These are phyloP conservation scores for Triticum dicoccoides DNA, from an alignment of 176 grass and related monocot species.

Conservation along the genomic window DNA sequence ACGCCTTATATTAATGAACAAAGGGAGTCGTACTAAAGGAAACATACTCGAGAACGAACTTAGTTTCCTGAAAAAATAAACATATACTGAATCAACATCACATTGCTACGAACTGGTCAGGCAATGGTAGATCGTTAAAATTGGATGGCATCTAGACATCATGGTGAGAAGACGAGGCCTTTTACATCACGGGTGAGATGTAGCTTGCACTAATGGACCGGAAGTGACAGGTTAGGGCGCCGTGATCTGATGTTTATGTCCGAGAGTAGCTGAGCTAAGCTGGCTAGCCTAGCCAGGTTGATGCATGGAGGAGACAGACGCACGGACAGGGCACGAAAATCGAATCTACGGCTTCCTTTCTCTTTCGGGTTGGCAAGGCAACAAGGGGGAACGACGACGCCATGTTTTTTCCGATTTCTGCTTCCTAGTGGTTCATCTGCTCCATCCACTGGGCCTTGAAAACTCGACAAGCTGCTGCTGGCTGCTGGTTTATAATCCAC, in stretches of 20 bases:
- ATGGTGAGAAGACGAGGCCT: neutral
- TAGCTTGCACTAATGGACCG: neutral
- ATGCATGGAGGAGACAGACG: neutral
- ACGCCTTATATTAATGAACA: too few species aligned
- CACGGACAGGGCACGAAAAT: neutral
- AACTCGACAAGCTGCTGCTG: slow-evolving; percentile 1
- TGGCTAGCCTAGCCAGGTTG: neutral
- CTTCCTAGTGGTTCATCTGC: slow-evolving; percentile 34
- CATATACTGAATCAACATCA: too few species aligned
- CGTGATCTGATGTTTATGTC: slow-evolving; percentile 14
- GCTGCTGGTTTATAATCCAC: neutral
- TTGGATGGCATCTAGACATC: neutral
- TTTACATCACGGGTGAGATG: neutral
- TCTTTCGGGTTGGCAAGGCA: neutral
- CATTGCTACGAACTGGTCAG: too few species aligned
- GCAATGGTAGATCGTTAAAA: neutral
- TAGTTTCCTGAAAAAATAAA: too few species aligned
- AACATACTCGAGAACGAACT: neutral
- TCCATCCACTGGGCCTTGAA: slow-evolving; percentile 14
- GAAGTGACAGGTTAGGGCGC: neutral
- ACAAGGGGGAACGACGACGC: neutral
- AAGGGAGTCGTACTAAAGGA: too few species aligned
- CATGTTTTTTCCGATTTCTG: neutral
- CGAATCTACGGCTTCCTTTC: neutral
- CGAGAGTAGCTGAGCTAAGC: slow-evolving; percentile 10